A percentile compares a stretch with the other conserved stretches of the same genome.
phyloP scores from a whole-genome alignment of 768 basidiomycete genomes.

The Dendrothele bispora region DNA sequence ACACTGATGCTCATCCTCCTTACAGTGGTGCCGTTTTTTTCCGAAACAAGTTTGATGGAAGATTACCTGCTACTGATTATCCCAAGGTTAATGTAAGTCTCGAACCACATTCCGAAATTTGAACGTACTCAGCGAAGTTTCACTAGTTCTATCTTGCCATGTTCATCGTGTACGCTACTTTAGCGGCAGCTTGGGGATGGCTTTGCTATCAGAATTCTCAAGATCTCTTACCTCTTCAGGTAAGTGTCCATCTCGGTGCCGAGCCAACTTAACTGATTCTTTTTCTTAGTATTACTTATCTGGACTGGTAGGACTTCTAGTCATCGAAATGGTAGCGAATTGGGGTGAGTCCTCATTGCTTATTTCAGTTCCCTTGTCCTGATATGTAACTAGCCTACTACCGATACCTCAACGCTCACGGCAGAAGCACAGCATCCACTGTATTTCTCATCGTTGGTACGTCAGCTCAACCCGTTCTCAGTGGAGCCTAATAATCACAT shows the following conservation, averaged over 20 bases:
- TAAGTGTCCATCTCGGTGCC: conserved; percentile 27
- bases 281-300: conserved; percentile 81
- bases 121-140: no score
- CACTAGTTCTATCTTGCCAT: conserved; percentile 85
- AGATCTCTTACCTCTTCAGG: conserved; percentile 89
- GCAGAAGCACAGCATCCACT: conserved; percentile 68
- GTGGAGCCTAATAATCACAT: neutral
- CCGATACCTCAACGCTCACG: conserved; percentile 89
- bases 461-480: conserved; percentile 17
- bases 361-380: conserved; percentile 6
- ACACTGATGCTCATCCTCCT: conserved; percentile 67
- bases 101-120: no score
- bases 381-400: conserved; percentile 70
- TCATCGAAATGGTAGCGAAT: conserved; percentile 93
- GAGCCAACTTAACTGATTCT: neutral
- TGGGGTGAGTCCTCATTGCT: conserved; percentile 56
- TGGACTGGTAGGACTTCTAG: conserved; percentile 78
- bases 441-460: conserved; percentile 92
- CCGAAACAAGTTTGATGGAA: conserved; percentile 84
- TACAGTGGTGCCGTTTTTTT: conserved; percentile 84
- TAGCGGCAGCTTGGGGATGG: conserved; percentile 79
- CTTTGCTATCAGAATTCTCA: conserved; percentile 78
- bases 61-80: conserved; percentile 90
- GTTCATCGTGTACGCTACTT: conserved; percentile 72
- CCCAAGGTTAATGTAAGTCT: conserved; percentile 89